These are phyloP conservation scores for Graphium sp. DNA, from an alignment of 2,329 filamentous ascomycete genomes.

Conservation along the genomic window DNA sequence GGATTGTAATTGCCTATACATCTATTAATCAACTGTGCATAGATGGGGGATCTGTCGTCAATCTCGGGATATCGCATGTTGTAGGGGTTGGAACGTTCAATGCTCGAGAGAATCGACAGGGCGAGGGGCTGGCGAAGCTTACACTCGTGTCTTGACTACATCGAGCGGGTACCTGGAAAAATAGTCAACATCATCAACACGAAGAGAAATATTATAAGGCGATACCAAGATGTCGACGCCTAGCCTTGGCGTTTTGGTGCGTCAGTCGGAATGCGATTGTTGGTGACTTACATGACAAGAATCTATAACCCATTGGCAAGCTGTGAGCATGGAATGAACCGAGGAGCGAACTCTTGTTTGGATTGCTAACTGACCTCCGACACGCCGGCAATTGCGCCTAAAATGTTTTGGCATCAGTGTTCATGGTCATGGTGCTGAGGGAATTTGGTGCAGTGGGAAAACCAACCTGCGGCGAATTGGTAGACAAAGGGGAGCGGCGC, in stretches of 20 bases:
- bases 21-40: constrained; percentile 6
- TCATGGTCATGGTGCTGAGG: constrained; percentile 8
- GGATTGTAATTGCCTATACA: constrained; percentile 65
- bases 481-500: constrained; percentile 81
- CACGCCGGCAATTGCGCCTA: constrained; percentile 87
- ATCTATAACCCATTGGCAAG: constrained; percentile 36
- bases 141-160: constrained; percentile 96
- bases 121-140: constrained; percentile 20
- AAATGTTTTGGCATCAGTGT: constrained; percentile 10
- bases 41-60: too few species aligned
- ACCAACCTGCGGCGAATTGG: constrained; percentile 81
- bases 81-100: too few species aligned
- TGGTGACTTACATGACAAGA: constrained; percentile 57
- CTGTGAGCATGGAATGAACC: constrained; percentile 6
- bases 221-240: too few species aligned
- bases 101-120: not conserved
- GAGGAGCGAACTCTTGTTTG: too few species aligned
- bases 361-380: constrained; percentile 60
- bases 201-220: too few species aligned
- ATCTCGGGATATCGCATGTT: too few species aligned
- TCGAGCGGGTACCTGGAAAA: constrained; percentile 81
- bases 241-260: too few species aligned
- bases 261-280: too few species aligned
- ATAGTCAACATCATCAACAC: constrained; percentile 2
- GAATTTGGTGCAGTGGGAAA: constrained; percentile 9